Evolutionary conservation across 1,284 basidiomycete genomes (phyloP).

Genomic region (Neotropicomus parvogracilis): DNA sequence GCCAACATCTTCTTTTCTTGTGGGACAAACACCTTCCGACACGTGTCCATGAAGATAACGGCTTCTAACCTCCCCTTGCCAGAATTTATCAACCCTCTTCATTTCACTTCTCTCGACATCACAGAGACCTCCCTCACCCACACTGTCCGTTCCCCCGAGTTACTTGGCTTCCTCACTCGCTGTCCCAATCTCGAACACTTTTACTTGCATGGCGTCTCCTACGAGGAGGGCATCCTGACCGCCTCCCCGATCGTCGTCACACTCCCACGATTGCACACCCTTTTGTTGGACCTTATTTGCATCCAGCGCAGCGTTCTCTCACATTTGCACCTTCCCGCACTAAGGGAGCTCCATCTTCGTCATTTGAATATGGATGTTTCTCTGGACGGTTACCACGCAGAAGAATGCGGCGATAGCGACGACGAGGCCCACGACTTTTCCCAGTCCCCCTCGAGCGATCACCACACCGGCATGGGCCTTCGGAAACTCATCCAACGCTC

Average conservation of each 20-base stretch:
- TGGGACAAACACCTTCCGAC: slow-evolving; percentile 29
- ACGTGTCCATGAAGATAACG: slow-evolving; percentile 43
- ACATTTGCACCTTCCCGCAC: slow-evolving; percentile 51
- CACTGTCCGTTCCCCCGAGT: slow-evolving; percentile 35
- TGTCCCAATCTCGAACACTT: slow-evolving; percentile 59
- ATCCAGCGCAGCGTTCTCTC: slow-evolving; percentile 62
- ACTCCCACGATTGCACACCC: slow-evolving; percentile 52
- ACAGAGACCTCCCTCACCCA: slow-evolving; percentile 41
- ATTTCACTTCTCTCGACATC: slow-evolving; percentile 53
- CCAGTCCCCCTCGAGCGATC: slow-evolving; percentile 70
- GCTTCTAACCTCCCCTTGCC: slow-evolving; percentile 45
- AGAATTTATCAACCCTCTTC: slow-evolving; percentile 43
- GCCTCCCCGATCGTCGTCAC: slow-evolving; percentile 39
- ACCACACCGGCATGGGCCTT: slow-evolving; percentile 74
- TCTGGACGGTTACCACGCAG: slow-evolving; percentile 34
- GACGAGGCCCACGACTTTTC: slow-evolving; percentile 70
- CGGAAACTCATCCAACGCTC: slow-evolving; percentile 56
- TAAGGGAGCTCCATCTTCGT: slow-evolving; percentile 57
- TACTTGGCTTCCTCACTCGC: slow-evolving; percentile 56
- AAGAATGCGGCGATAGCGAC: slow-evolving; percentile 62
- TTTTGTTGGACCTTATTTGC: slow-evolving; percentile 56
- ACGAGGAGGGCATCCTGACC: slow-evolving; percentile 36
- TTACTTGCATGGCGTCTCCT: slow-evolving; percentile 52
- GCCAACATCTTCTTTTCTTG: slow-evolving; percentile 34
- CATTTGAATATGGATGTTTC: slow-evolving; percentile 62